Conservation (phyloP, 2,329 filamentous ascomycete genomes). For the Fusarium sp. region DNA sequence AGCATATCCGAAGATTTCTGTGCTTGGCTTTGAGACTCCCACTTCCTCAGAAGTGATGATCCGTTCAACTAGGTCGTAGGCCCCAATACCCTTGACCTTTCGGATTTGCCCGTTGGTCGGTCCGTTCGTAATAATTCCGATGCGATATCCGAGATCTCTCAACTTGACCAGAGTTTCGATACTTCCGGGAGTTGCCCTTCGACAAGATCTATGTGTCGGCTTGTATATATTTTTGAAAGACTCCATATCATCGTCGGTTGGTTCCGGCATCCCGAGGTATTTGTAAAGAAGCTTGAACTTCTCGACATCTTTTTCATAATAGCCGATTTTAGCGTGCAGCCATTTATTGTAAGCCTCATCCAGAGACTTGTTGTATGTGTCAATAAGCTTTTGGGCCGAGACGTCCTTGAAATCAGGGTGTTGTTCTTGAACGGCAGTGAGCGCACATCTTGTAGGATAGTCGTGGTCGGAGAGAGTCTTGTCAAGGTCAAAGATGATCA, state of each 20-base stretch:
- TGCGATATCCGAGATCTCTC: constrained; percentile 11
- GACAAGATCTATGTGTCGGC: constrained; percentile 1
- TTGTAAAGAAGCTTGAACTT: constrained; percentile 4
- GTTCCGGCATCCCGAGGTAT: not conserved
- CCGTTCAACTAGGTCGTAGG: not conserved
- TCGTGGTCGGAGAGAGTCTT: constrained; percentile 20
- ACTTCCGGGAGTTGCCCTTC: constrained; percentile 15
- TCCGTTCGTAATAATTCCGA: constrained; percentile 13
- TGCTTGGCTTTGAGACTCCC: constrained; percentile 9
- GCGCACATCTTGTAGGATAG: not conserved
- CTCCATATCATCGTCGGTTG: not conserved
- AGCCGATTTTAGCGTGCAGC: not conserved
- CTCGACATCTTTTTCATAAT: not conserved
- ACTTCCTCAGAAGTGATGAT: constrained; percentile 21
- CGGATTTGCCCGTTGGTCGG: not conserved
- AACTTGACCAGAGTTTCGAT: not conserved
- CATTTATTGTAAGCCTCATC: not conserved
- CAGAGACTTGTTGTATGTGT: not conserved
- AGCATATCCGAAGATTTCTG: constrained; percentile 4
- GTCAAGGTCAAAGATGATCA: constrained; percentile 19
- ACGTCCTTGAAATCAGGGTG: not conserved
- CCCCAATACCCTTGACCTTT: constrained; percentile 9
- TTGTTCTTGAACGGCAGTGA: not conserved
- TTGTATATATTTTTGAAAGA: constrained; percentile 15
- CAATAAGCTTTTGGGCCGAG: not conserved